A percentile compares a stretch with the other conserved stretches of the same genome.
These are phyloP conservation scores for Nothopassalora personata DNA, from an alignment of 2,329 filamentous ascomycete genomes.

Conservation along the genomic window DNA sequence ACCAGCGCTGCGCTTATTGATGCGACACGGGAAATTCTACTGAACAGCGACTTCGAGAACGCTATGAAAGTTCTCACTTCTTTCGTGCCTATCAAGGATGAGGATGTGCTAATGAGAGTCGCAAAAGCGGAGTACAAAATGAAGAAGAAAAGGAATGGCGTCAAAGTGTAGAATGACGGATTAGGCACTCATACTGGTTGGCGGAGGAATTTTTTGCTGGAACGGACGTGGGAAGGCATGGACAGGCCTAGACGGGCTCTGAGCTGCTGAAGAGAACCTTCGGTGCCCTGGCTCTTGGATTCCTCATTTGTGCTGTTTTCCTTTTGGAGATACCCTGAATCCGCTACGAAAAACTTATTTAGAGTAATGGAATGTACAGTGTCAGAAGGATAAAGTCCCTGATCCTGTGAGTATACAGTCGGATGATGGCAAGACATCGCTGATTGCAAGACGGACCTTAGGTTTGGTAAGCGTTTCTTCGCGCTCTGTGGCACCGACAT, in stretches of 20 bases:
- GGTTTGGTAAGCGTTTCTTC: too few relatives aligned
- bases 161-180: not conserved
- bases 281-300: not conserved
- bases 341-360: not conserved
- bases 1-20: slow-evolving; percentile 86
- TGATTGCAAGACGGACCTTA: too few relatives aligned
- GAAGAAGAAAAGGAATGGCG: slow-evolving; percentile 45
- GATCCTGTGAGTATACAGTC: too few relatives aligned
- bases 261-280: not conserved
- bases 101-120: slow-evolving; percentile 88
- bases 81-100: slow-evolving; percentile 89
- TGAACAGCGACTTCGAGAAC: slow-evolving; percentile 94
- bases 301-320: slow-evolving; percentile 4
- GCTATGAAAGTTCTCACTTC: slow-evolving; percentile 95
- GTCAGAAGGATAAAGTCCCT: not conserved
- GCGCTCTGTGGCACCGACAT: not conserved
- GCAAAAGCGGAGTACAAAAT: slow-evolving; percentile 81
- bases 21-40: slow-evolving; percentile 77
- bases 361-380: slow-evolving; percentile 9
- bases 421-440: too few relatives aligned
- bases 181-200: not conserved
- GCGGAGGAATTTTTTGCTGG: not conserved
- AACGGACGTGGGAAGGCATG: not conserved
- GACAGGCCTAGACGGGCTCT: not conserved
- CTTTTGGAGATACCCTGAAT: slow-evolving; percentile 11